Evolutionary conservation across 208 protist genomes (phyloP), one percentile per base, ranked within the genome.

Genomic region (Hexamita inflata): DNA sequence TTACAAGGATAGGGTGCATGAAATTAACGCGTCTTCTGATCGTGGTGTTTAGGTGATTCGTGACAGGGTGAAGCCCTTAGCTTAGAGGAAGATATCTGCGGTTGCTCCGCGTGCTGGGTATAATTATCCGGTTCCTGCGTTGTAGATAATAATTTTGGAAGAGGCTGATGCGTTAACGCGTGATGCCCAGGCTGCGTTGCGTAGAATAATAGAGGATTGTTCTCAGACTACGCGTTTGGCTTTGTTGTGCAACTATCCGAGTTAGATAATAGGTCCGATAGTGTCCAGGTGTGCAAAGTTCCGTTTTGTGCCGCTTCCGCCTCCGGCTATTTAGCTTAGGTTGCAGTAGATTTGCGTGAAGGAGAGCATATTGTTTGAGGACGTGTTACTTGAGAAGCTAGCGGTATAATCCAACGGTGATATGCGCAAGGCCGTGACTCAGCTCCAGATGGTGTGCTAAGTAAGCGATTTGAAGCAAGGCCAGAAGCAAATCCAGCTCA

Each of bases 161-260:
- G 60, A 65, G 40, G 60, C 60, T 24, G 60, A 65, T 65, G 35
- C 60, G 15, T 15, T 65, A 24, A 65, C 60, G 19, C 45, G 38
- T 65, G 45, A 53, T 53, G 45, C 45, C 19, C 19, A 53, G 45
- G 45, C 45, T 24, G 60, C 60, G 15, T 65, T 65, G 15, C 35
- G 60, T 24, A 65, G 60, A 65, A 65, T 65, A 24, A 24, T 65
- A 42, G 60, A 65, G 15, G 60, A 45, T 15, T 65, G 11, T 24
- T 4, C 60, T 4, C 11, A 4, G 11, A 42, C 35, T 19, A 53
- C 45, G 19, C 45, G 45, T 24, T 4, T 53, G 11, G 4, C 11
- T 19, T 19, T 53, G 11, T 53, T 53, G 45, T 53, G 45, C 45
- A 53, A 53, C 19, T 53, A 53, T 53, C 11, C 45, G 19, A 24